Evolutionary conservation across 371 early-diverging fungal genomes (phyloP).

Genomic region (Parasitella parasitica): DNA sequence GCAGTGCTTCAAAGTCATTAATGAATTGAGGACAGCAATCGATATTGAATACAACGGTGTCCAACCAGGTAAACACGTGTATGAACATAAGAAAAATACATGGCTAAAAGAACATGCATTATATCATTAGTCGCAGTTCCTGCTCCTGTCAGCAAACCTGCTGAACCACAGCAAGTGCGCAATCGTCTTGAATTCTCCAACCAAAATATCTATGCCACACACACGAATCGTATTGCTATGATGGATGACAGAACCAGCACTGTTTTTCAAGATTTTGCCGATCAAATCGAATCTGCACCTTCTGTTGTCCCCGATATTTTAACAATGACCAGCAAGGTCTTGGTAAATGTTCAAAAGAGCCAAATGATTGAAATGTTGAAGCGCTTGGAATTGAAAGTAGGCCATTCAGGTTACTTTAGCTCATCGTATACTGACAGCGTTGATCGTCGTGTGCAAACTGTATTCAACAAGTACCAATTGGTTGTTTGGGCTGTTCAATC

Average conservation of each 20-base stretch:
- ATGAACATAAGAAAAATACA: neutral
- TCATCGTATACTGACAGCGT: slow-evolving; percentile 29
- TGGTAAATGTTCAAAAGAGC: slow-evolving; percentile 7
- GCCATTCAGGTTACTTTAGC: neutral
- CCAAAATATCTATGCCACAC: slow-evolving; percentile 23
- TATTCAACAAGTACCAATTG: slow-evolving; percentile 46
- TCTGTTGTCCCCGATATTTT: neutral
- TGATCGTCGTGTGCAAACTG: slow-evolving; percentile 27
- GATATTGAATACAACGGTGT: slow-evolving; percentile 32
- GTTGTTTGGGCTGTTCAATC: slow-evolving; percentile 52
- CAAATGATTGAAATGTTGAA: slow-evolving; percentile 2
- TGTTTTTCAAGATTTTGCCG: slow-evolving; percentile 15
- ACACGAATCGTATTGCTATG: neutral
- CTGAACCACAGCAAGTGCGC: slow-evolving; percentile 4
- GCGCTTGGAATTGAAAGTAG: slow-evolving; percentile 2
- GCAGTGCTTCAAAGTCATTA: slow-evolving; percentile 40
- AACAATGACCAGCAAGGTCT: neutral
- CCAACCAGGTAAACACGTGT: slow-evolving; percentile 15
- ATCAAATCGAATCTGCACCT: neutral
- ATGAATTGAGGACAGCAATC: slow-evolving; percentile 25
- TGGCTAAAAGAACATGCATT: neutral
- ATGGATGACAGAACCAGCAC: slow-evolving; percentile 5
- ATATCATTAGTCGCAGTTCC: slow-evolving; percentile 15
- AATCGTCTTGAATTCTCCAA: slow-evolving; percentile 21
- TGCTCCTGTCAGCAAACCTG: slow-evolving; percentile 10